Evolutionary conservation across 805 yeast species (phyloP).

Genomic region (Saccharomyces mikatae): DNA sequence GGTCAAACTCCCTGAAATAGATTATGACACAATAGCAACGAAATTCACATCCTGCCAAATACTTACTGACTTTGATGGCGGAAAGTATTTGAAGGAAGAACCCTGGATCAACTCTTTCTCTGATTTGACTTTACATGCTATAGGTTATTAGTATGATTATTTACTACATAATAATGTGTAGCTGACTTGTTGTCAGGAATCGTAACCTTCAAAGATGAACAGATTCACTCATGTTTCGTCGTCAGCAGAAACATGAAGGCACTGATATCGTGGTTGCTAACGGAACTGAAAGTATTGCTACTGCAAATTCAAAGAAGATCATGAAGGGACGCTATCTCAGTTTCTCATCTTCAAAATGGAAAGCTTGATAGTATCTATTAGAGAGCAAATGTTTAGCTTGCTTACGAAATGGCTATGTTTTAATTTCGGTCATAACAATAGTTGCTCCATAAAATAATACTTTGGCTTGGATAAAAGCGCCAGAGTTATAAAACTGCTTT

Average conservation of each 20-base stretch:
- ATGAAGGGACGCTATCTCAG: neutral
- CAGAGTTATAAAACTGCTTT: neutral
- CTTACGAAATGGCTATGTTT: neutral
- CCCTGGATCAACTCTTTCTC: slow-evolving; percentile 48
- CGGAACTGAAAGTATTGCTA: neutral
- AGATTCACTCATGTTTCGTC: too few species aligned
- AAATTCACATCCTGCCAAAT: slow-evolving; percentile 16
- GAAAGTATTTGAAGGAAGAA: slow-evolving; percentile 13
- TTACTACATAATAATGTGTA: neutral
- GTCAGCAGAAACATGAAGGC: too few species aligned
- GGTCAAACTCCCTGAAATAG: slow-evolving; percentile 13
- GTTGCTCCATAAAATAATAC: neutral
- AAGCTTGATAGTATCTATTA: too few species aligned
- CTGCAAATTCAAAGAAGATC: too few species aligned
- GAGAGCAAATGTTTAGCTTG: neutral
- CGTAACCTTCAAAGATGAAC: neutral
- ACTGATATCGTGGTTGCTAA: neutral
- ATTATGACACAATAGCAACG: slow-evolving; percentile 16
- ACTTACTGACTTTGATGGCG: slow-evolving; percentile 20
- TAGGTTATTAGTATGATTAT: slow-evolving; percentile 7
- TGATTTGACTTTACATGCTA: slow-evolving; percentile 40
- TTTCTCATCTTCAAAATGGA: neutral
- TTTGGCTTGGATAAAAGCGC: too few species aligned
- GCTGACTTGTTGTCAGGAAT: neutral
- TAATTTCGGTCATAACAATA: too few species aligned